Evolutionary conservation across 352 stramenopile species (phyloP), one percentile per base, ranked within the genome.

Genomic region (Globisporangium paddicum): DNA sequence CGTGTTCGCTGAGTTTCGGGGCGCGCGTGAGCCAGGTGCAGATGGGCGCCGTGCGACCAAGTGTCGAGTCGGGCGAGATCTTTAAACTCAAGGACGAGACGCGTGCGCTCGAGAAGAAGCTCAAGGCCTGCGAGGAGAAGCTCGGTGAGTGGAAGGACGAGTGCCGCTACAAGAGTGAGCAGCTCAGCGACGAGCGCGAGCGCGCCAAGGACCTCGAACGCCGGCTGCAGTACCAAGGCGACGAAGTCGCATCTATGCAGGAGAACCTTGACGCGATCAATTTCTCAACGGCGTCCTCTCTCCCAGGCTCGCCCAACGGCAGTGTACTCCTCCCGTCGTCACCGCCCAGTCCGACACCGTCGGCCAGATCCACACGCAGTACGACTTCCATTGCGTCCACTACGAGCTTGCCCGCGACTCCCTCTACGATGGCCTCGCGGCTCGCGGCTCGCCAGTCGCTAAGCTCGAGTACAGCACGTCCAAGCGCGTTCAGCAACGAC

Each of bases 1-100:
- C 92, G 37, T 97, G 87, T 48, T 95, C 87, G 26, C 77, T 98
- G 28, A 72, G 92, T 26, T 97, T 97, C 72, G 92, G 87, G 19
- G 86, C 86, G 19, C 84, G 90, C 21, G 90, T 96, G 44, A 96
- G 87, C 51, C 85, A 96, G 41, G 87, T 97, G 54, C 73, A 94
- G 62, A 89, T 97, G 69, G 89, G 89, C 6, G 82, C 82, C 19
- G 80, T 92, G 25, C 79, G 75, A 3, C 82, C 73, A n/a, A 93
- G 86, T 58, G 79, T 92, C 42, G 82, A 95, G 63, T 92, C 81
- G 3, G 82, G 85, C 2, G 78, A 85, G 26, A 71, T 95, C 11
- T 79, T 88, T 25, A 77, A 79, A 42, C 54, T 95, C 16, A 81
- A 87, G 59, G 82, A 93, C 52, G 72, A 89, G 11, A 89, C 85